Conservation (phyloP, 257 asterid species). For the Salvia rosmarinus region DNA sequence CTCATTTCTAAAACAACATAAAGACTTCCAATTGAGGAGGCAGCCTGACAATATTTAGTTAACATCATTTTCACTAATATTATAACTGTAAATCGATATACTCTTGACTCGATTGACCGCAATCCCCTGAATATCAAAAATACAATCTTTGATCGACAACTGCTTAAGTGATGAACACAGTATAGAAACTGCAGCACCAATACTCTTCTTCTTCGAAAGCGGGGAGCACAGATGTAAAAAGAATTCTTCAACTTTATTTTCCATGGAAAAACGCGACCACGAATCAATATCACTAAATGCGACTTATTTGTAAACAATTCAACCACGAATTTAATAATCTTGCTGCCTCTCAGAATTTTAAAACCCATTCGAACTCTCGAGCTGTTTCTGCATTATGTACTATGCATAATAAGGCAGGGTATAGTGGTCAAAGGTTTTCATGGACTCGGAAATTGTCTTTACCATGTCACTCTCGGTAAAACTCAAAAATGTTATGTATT, state of each 20-base stretch:
- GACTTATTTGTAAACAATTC: neutral
- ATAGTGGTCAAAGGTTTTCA: neutral
- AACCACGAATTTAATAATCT: neutral
- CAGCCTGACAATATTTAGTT: neutral
- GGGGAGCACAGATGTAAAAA: too few relatives aligned
- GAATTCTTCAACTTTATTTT: too few relatives aligned
- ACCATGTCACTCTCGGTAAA: neutral
- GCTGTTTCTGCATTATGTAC: too few relatives aligned
- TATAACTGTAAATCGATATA: too few relatives aligned
- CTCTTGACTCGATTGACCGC: neutral
- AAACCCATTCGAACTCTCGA: neutral
- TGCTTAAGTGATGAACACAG: neutral
- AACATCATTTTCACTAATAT: neutral
- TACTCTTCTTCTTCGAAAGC: neutral
- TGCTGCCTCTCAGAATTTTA: neutral
- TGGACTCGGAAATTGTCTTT: neutral
- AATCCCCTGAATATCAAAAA: neutral
- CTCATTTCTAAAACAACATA: too few relatives aligned
- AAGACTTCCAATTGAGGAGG: neutral
- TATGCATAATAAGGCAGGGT: neutral
- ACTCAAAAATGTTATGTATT: neutral
- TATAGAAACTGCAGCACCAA: neutral
- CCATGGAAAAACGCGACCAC: too few relatives aligned
- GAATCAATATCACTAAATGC: too few relatives aligned
- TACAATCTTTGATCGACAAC: neutral